Evolutionary conservation across 768 basidiomycete species (phyloP).

Genomic region (Pulveroboletus ravenelii): DNA sequence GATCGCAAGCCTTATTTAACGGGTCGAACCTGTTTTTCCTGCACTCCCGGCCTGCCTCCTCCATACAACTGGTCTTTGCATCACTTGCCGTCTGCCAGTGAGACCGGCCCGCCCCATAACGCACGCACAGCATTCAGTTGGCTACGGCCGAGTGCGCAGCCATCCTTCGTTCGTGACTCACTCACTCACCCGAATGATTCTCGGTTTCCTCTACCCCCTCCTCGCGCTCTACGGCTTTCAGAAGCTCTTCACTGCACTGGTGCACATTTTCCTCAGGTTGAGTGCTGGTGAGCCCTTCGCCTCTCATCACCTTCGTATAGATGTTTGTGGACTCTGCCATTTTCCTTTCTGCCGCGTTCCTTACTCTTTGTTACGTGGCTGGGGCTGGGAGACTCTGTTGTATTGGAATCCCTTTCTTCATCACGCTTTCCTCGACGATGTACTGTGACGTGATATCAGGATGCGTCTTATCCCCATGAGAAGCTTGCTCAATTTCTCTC

Average conservation of each 20-base stretch:
- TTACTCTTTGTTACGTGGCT: background rate
- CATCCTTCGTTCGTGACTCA: background rate
- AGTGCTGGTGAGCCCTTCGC: conserved; percentile 10
- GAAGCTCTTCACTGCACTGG: conserved; percentile 5
- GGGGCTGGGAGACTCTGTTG: background rate
- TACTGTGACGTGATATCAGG: background rate
- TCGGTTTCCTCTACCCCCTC: conserved; percentile 18
- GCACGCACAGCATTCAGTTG: too few species aligned
- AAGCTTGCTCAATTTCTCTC: background rate
- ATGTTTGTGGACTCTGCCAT: background rate
- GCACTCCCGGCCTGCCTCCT: too few species aligned
- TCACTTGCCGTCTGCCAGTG: background rate
- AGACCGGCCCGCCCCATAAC: too few species aligned
- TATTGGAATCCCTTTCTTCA: too few species aligned
- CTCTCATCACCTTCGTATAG: background rate
- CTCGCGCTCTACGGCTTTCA: conserved; percentile 19
- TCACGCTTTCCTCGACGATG: background rate
- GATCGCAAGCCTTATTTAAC: too few species aligned
- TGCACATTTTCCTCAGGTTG: conserved; percentile 2
- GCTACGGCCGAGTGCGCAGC: background rate
- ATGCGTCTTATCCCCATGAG: background rate
- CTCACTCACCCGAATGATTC: conserved; percentile 14
- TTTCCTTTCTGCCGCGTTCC: background rate
- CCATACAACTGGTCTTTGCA: background rate
- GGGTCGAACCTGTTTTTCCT: too few species aligned